These are phyloP conservation scores for Chalciporus sp. DNA, from an alignment of 1,284 basidiomycete genomes.

Conservation along the genomic window DNA sequence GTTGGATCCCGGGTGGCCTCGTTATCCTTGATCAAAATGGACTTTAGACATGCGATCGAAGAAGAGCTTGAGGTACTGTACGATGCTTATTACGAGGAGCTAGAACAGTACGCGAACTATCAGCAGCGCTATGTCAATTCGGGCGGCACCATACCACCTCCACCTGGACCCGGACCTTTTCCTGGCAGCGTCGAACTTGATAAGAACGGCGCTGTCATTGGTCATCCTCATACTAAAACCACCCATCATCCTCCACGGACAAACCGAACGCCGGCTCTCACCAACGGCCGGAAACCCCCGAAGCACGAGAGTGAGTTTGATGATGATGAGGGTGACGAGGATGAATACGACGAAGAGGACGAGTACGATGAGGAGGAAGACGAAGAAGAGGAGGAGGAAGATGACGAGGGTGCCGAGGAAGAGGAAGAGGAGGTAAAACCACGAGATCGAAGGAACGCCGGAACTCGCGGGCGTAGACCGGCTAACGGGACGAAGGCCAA, in stretches of 20 bases:
- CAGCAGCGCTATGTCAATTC: conserved; percentile 92
- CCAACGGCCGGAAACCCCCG: conserved; percentile 52
- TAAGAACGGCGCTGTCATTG: conserved; percentile 84
- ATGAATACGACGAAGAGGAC: conserved; percentile 61
- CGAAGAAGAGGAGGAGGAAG: conserved; percentile 65
- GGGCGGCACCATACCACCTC: conserved; percentile 84
- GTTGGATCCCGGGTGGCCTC: conserved; percentile 14
- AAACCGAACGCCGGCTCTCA: conserved; percentile 34
- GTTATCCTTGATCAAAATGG: conserved; percentile 25
- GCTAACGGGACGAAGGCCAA: conserved; percentile 44
- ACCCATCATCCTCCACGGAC: conserved; percentile 43
- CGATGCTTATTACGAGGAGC: conserved; percentile 99
- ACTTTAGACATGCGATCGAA: conserved; percentile 88
- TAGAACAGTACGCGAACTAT: conserved; percentile 97
- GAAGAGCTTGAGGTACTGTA: conserved; percentile 99
- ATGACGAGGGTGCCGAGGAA: conserved; percentile 63
- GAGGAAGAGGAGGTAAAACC: conserved; percentile 54
- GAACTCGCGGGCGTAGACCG: conserved; percentile 37
- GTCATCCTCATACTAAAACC: conserved; percentile 49
- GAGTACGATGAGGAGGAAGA: conserved; percentile 68
- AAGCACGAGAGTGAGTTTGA: conserved; percentile 65
- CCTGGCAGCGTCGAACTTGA: conserved; percentile 97
- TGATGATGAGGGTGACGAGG: conserved; percentile 61
- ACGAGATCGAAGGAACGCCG: conserved; percentile 37
- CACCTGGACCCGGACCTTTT: conserved; percentile 96